A percentile compares a stretch with the other conserved stretches of the same genome.
phyloP scores from a whole-genome alignment of 2,329 filamentous ascomycete genomes.

The Capronia coronata region DNA sequence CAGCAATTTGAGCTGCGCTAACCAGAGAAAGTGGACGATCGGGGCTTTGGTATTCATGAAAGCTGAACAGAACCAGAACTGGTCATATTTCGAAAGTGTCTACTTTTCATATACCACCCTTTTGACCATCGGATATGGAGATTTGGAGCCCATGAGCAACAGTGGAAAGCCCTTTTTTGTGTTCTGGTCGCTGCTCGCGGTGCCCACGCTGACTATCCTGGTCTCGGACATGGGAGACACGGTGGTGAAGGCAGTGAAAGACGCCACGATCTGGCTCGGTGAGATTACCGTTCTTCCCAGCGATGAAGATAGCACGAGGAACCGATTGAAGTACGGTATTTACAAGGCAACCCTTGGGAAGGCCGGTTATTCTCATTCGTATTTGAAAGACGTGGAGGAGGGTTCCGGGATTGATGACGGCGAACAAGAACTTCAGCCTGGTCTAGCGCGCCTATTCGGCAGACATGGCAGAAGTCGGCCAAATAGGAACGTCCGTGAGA shows the following conservation, averaged over 20 bases:
- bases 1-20: neutral
- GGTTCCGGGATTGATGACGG: conserved; percentile 5
- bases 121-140: conserved; percentile 52
- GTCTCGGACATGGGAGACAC: conserved; percentile 51
- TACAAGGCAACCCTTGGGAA: conserved; percentile 23
- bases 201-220: conserved; percentile 50
- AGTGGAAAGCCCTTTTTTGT: conserved; percentile 51
- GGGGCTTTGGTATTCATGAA: conserved; percentile 47
- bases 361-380: conserved; percentile 3
- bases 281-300: conserved; percentile 50
- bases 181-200: conserved; percentile 50
- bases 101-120: conserved; percentile 51
- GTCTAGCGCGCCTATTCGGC: conserved; percentile 23
- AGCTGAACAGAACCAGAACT: conserved; percentile 42
- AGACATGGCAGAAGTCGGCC: conserved; percentile 13
- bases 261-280: conserved; percentile 51
- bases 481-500: conserved; percentile 5
- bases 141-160: conserved; percentile 43
- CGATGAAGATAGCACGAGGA: conserved; percentile 37
- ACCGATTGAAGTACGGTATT: conserved; percentile 29
- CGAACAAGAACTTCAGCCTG: conserved; percentile 23
- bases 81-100: conserved; percentile 48
- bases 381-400: conserved; percentile 9
- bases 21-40: conserved; percentile 39
- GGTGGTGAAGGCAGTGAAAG: conserved; percentile 49